Conservation (phyloP, 1,139 yeast genomes). For the Yamadazyma diddensiae region DNA sequence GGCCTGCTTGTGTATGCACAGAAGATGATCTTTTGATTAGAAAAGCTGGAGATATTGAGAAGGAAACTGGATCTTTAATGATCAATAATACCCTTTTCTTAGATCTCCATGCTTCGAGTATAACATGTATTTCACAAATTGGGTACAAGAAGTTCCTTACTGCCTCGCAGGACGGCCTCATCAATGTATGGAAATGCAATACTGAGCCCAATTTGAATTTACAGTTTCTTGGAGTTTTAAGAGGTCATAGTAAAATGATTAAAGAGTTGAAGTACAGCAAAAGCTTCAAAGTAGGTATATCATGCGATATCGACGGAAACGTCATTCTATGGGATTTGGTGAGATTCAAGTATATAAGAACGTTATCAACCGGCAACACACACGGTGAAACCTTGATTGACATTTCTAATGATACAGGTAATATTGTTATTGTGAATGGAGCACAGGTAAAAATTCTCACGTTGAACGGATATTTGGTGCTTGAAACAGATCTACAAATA, state of each 20-base stretch:
- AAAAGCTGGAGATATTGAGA: slow-evolving; percentile 24
- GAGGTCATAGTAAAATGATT: slow-evolving; percentile 53
- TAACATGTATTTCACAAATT: slow-evolving; percentile 33
- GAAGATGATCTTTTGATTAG: slow-evolving; percentile 42
- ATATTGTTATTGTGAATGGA: slow-evolving; percentile 37
- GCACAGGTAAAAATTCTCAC: slow-evolving; percentile 39
- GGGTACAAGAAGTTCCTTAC: slow-evolving; percentile 45
- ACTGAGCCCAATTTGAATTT: slow-evolving; percentile 26
- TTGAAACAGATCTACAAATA: slow-evolving; percentile 17
- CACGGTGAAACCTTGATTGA: slow-evolving; percentile 26
- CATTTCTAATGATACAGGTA: slow-evolving; percentile 56
- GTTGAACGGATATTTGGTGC: slow-evolving; percentile 51
- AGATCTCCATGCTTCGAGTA: slow-evolving; percentile 37
- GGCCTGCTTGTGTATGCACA: slow-evolving; percentile 36
- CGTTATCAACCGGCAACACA: slow-evolving; percentile 26
- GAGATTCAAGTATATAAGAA: slow-evolving; percentile 46
- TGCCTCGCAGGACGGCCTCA: slow-evolving; percentile 54
- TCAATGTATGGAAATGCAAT: slow-evolving; percentile 52
- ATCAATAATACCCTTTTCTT: slow-evolving; percentile 43
- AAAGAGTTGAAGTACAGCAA: slow-evolving; percentile 41
- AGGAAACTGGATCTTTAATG: slow-evolving; percentile 33
- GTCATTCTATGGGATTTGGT: slow-evolving; percentile 61
- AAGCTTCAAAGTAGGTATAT: slow-evolving; percentile 51
- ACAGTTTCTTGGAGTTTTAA: slow-evolving; percentile 43
- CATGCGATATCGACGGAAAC: slow-evolving; percentile 49